These are phyloP conservation scores for Suillus clintonianus DNA, from an alignment of 768 basidiomycete genomes.

Conservation along the genomic window DNA sequence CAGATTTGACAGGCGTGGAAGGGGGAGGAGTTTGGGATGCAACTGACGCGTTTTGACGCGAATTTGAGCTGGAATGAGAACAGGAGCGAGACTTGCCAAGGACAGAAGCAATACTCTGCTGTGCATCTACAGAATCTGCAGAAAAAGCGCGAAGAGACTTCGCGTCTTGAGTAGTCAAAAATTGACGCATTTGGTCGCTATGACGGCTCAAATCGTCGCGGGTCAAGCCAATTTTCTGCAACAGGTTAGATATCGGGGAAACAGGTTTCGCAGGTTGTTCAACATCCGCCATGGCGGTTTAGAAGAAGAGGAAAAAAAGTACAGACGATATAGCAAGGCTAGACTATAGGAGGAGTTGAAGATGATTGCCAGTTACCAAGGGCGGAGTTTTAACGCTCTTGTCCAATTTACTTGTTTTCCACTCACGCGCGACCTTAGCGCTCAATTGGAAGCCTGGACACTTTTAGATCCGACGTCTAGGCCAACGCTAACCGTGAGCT, in stretches of 20 bases:
- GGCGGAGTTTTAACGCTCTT: constrained; percentile 3
- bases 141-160: constrained; percentile 46
- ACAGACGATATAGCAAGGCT: background rate
- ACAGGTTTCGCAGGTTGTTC: constrained; percentile 26
- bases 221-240: constrained; percentile 73
- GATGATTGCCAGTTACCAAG: background rate
- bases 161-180: constrained; percentile 59
- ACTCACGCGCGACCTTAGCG: background rate
- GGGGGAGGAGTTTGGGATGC: constrained; percentile 43
- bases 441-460: background rate
- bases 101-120: constrained; percentile 42
- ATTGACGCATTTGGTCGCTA: constrained; percentile 80
- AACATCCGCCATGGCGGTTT: constrained; percentile 19
- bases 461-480: background rate
- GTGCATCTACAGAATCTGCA: constrained; percentile 33
- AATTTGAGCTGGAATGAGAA: constrained; percentile 43
- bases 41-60: constrained; percentile 50
- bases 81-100: constrained; percentile 42
- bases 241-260: constrained; percentile 74
- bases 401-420: background rate
- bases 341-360: background rate
- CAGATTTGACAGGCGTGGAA: constrained; percentile 63
- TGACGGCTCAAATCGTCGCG: constrained; percentile 72
- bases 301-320: background rate
- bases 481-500: background rate